Base-by-base conservation (phyloP, 345 rosid genomes). In the Mallotus nudiflorus region DNA sequence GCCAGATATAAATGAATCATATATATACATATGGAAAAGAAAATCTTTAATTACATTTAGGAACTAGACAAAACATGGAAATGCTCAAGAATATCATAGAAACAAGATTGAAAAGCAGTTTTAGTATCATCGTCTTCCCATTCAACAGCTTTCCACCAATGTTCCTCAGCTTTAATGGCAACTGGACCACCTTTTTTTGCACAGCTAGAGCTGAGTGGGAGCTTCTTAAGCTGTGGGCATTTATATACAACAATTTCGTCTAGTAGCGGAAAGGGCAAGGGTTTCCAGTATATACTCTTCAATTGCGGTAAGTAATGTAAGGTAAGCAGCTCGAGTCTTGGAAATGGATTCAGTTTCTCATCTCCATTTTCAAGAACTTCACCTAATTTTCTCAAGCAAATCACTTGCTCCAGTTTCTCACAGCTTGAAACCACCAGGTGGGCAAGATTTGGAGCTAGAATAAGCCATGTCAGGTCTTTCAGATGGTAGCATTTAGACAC, bases 141-240 rank as follows among this genome's bases (percentile, higher is more conserved):
- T 1, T 8, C 40, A 27, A 66, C 8, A 3, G 29, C 19, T 3
- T 40, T 37, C 79, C 70, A 64, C 72, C 84, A 67, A 0, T 9
- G 1, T 62, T 56, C 3, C 11, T 27, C 5, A 46, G 63, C 78
- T 22, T 3, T 11, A 1, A 69, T 69, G 13, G 67, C 24, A 49
- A 80, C 49, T 37, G 39, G 50, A 12, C 58, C 10, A 10, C 52
- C 69, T 50, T 29, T 50, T 6, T n/a, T 6, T 33, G 76, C 77
- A 16, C 76, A 61, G 29, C 40, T 27, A 6, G 69, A 70, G 62
- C 67, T 33, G 10, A 73, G 61, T 24, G 82, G 77, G 48, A 81
- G 81, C 63, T 57, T 74, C 73, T 22, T 68, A 13, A 74, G 77
- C 22, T 19, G 31, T 60, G 63, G 75, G 45, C 80, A 78, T 16